phyloP scores from a whole-genome alignment of 2,329 filamentous ascomycete species.

The Cladosporium sp. region DNA sequence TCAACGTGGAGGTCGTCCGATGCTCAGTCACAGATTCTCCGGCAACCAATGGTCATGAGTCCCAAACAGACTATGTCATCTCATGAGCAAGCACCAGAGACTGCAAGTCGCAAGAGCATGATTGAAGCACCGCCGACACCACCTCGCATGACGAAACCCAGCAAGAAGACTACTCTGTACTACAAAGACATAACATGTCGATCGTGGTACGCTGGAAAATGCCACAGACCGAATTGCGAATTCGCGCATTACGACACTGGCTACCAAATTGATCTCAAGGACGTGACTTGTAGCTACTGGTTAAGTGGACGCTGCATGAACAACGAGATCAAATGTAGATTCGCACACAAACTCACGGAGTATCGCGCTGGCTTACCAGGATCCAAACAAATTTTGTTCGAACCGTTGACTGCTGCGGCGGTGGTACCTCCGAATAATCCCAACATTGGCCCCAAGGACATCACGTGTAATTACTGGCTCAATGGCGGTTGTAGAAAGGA shows the following conservation, averaged over 20 bases:
- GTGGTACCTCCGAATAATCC: too few species aligned
- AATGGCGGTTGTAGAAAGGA: not conserved
- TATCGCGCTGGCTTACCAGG: not conserved
- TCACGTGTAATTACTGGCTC: not conserved
- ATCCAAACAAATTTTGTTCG: not conserved
- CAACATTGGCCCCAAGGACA: too few species aligned
- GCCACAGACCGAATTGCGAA: not conserved
- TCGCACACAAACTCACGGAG: not conserved
- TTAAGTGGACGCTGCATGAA: not conserved
- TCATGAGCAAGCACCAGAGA: not conserved
- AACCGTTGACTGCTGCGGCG: not conserved
- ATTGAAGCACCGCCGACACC: not conserved
- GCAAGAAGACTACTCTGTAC: not conserved
- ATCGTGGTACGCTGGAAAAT: not conserved
- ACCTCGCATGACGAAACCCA: not conserved
- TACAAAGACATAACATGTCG: not conserved
- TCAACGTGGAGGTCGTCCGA: too few species aligned
- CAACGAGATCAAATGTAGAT: not conserved
- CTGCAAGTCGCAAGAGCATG: not conserved
- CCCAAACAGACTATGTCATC: too few species aligned
- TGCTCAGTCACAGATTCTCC: too few species aligned
- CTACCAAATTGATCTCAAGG: not conserved
- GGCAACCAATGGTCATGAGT: too few species aligned
- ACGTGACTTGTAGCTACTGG: not conserved
- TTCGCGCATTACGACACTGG: not conserved